phyloP scores from a whole-genome alignment of 805 yeast species.

The Komagataella pseudopastoris region DNA sequence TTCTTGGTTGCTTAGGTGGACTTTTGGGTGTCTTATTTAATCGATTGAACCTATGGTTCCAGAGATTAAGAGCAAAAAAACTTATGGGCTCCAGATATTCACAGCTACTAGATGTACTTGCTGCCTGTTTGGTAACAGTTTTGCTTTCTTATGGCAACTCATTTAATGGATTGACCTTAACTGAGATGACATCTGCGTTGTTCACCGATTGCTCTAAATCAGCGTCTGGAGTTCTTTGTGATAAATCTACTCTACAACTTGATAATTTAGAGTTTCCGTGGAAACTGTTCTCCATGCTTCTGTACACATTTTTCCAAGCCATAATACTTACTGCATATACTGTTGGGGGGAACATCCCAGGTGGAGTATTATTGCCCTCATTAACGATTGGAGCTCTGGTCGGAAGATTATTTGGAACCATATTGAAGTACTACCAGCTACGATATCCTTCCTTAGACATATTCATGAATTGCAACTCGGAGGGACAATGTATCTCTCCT shows the following conservation, averaged over 20 bases:
- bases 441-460: conserved; percentile 21
- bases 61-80: conserved; percentile 16
- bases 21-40: conserved; percentile 43
- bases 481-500: conserved; percentile 51
- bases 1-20: conserved; percentile 63
- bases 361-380: conserved; percentile 55
- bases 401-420: conserved; percentile 42
- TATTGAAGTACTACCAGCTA: conserved; percentile 34
- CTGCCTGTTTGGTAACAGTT: conserved; percentile 36
- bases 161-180: conserved; percentile 40
- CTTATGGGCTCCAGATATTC: conserved; percentile 12
- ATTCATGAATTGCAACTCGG: conserved; percentile 25
- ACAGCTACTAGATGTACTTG: conserved; percentile 33
- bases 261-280: not conserved
- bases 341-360: conserved; percentile 56
- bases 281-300: not conserved
- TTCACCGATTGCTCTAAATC: conserved; percentile 48
- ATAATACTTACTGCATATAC: conserved; percentile 52
- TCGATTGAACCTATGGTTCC: conserved; percentile 29
- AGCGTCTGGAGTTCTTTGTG: not conserved
- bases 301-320: conserved; percentile 32
- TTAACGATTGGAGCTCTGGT: conserved; percentile 46
- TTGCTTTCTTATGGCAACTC: conserved; percentile 40
- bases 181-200: conserved; percentile 41
- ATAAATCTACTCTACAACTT: not conserved